Percentiles rank a stretch among this genome's conserved stretches.
Evolutionary conservation across 2,329 filamentous ascomycete genomes (phyloP).

Genomic region (Aciculosporium take): DNA sequence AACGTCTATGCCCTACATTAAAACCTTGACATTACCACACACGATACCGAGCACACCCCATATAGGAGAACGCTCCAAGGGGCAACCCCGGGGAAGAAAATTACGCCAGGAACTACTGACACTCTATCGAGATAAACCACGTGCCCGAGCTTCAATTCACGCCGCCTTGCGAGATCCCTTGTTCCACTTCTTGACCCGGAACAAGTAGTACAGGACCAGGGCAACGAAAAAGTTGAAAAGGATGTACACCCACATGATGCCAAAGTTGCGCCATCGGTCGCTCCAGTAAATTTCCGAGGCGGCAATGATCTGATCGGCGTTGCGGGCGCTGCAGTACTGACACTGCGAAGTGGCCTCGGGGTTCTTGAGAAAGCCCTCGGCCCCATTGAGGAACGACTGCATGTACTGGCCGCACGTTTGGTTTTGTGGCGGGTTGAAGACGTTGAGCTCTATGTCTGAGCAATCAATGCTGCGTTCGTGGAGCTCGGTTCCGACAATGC

Average conservation of each 20-base stretch:
- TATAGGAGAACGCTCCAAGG: too few species aligned
- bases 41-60: too few species aligned
- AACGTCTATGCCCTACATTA: too few species aligned
- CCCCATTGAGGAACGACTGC: constrained; percentile 32
- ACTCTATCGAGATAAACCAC: too few species aligned
- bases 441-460: constrained; percentile 40
- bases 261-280: constrained; percentile 55
- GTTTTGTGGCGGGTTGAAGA: constrained; percentile 49
- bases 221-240: constrained; percentile 47
- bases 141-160: too few species aligned
- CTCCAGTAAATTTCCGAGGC: constrained; percentile 31
- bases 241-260: constrained; percentile 54
- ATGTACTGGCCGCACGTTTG: constrained; percentile 53
- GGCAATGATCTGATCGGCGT: constrained; percentile 46
- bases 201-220: constrained; percentile 46
- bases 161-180: neutral
- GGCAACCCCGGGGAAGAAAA: too few species aligned
- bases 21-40: too few species aligned
- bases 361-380: constrained; percentile 48
- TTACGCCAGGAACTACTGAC: too few species aligned
- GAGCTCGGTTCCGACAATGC: constrained; percentile 53
- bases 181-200: constrained; percentile 34
- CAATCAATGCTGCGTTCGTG: constrained; percentile 39
- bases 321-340: constrained; percentile 49
- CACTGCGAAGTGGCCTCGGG: constrained; percentile 40